These are phyloP conservation scores for Amanita phalloides DNA, from an alignment of 768 basidiomycete genomes.

Conservation along the genomic window DNA sequence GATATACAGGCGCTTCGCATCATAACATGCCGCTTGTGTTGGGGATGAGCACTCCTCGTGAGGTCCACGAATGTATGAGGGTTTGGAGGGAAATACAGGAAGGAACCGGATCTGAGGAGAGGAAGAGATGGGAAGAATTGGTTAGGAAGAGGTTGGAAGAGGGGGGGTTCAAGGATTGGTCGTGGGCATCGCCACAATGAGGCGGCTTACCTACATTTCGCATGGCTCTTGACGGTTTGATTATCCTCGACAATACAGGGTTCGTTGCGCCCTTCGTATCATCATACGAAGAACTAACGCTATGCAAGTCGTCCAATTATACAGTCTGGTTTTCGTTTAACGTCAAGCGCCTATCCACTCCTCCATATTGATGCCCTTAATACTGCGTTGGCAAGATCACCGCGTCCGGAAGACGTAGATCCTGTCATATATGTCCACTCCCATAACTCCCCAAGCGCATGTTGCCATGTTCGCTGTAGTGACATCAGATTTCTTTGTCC, in stretches of 20 bases:
- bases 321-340: conserved; percentile 81
- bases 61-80: conserved; percentile 65
- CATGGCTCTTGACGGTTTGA: conserved; percentile 78
- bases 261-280: conserved; percentile 22
- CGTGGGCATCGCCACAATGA: conserved; percentile 54
- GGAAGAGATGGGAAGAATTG: conserved; percentile 32
- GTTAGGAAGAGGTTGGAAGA: conserved; percentile 34
- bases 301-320: conserved; percentile 61
- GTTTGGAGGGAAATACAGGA: conserved; percentile 56
- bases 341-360: conserved; percentile 67
- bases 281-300: conserved; percentile 12
- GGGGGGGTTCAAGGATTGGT: conserved; percentile 49
- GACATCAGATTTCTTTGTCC: conserved; percentile 75
- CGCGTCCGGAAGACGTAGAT: conserved; percentile 47
- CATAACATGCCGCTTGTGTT: conserved; percentile 51
- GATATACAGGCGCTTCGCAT: conserved; percentile 27
- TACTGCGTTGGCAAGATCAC: conserved; percentile 50
- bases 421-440: conserved; percentile 62
- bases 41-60: conserved; percentile 57
- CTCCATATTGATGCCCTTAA: conserved; percentile 83
- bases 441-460: conserved; percentile 51
- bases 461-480: conserved; percentile 72
- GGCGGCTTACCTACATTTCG: not conserved
- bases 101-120: conserved; percentile 18
- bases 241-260: conserved; percentile 69